Conservation (phyloP, 305 asterid species). For the Fraxinus ornus region DNA sequence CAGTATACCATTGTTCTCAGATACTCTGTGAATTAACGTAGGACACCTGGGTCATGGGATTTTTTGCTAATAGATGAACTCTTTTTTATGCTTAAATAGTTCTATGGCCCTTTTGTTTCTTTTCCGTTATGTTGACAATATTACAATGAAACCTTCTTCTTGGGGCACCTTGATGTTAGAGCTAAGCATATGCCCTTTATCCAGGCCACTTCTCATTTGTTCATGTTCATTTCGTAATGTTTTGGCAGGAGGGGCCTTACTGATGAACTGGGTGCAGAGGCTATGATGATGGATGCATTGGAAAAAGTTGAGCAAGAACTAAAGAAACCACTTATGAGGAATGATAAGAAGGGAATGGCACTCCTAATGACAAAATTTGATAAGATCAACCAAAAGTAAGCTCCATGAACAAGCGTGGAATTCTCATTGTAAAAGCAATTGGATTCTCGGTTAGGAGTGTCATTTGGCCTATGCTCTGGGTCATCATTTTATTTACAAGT, state of each 20-base stretch:
- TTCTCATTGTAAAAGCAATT: background rate
- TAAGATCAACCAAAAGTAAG: constrained; percentile 90
- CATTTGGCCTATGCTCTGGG: background rate
- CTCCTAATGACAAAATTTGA: constrained; percentile 75
- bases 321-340: constrained; percentile 81
- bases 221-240: constrained; percentile 12
- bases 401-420: constrained; percentile 12
- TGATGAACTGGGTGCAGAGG: constrained; percentile 83
- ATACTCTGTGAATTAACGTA: constrained; percentile 4
- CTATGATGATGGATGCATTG: constrained; percentile 77
- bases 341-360: constrained; percentile 84
- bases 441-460: background rate
- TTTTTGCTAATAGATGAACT: background rate
- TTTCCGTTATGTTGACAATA: background rate
- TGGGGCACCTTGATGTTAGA: background rate
- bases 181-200: constrained; percentile 2
- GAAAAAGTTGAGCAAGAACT: constrained; percentile 83
- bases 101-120: background rate
- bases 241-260: constrained; percentile 74
- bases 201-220: constrained; percentile 12
- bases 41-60: background rate
- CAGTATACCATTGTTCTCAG: background rate
- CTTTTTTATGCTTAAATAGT: background rate
- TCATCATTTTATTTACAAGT: background rate
- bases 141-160: background rate